phyloP scores from a whole-genome alignment of 331 rosid genomes.

The Spiraea crenata region DNA sequence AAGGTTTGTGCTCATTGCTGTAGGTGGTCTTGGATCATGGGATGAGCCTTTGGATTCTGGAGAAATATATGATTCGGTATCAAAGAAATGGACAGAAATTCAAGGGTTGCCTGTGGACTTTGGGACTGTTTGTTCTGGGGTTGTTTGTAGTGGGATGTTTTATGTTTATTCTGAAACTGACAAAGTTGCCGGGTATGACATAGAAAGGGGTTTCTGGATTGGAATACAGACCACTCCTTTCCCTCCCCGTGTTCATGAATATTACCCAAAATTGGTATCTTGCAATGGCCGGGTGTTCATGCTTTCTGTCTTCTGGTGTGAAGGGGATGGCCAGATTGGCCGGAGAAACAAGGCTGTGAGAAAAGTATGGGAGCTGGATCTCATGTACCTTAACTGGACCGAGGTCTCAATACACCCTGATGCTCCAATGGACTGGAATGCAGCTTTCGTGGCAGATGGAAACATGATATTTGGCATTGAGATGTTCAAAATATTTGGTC shows the following conservation, averaged over 20 bases:
- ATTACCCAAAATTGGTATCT: slow-evolving; percentile 89
- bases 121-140: slow-evolving; percentile 85
- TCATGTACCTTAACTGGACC: slow-evolving; percentile 71
- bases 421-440: slow-evolving; percentile 99
- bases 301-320: slow-evolving; percentile 98
- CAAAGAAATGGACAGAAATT: slow-evolving; percentile 94
- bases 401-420: slow-evolving; percentile 94
- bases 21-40: slow-evolving; percentile 96
- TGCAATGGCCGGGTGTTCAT: slow-evolving; percentile 70
- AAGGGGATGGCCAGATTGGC: slow-evolving; percentile 98
- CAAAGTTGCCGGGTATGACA: slow-evolving; percentile 85
- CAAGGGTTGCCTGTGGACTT: slow-evolving; percentile 74
- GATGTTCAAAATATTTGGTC: slow-evolving; percentile 99
- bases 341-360: slow-evolving; percentile 94
- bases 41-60: slow-evolving; percentile 95
- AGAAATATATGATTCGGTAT: slow-evolving; percentile 77
- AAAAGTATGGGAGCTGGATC: slow-evolving; percentile 95
- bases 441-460: slow-evolving; percentile 72
- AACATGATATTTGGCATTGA: slow-evolving; percentile 85
- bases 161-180: slow-evolving; percentile 87
- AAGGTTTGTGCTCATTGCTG: slow-evolving; percentile 77
- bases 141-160: slow-evolving; percentile 79
- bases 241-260: slow-evolving; percentile 81
- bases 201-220: slow-evolving; percentile 83
- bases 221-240: slow-evolving; percentile 67